Evolutionary conservation across 805 yeast species (phyloP).

Genomic region (Cyberlindnera maritima): DNA sequence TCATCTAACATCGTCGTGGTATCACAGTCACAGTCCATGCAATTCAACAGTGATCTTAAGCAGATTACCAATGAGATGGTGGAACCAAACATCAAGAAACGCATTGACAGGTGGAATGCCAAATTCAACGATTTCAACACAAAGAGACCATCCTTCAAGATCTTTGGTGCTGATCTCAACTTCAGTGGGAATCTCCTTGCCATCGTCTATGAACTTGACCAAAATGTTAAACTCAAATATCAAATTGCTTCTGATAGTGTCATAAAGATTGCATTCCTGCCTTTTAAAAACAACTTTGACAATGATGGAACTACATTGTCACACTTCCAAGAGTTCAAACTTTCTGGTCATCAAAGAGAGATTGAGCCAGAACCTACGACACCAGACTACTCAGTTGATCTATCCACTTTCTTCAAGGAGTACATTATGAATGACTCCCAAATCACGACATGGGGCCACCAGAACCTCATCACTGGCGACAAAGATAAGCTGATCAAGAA

Average conservation of each 20-base stretch:
- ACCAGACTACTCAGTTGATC: slow-evolving; percentile 4
- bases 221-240: slow-evolving; percentile 21
- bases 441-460: slow-evolving; percentile 7
- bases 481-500: slow-evolving; percentile 17
- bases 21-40: slow-evolving; percentile 10
- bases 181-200: slow-evolving; percentile 20
- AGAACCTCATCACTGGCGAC: slow-evolving; percentile 20
- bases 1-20: slow-evolving; percentile 4
- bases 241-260: slow-evolving; percentile 24
- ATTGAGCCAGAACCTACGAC: background rate
- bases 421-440: slow-evolving; percentile 4
- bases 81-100: slow-evolving; percentile 13
- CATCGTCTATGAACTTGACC: slow-evolving; percentile 21
- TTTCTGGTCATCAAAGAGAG: slow-evolving; percentile 9
- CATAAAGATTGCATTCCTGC: slow-evolving; percentile 19
- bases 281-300: slow-evolving; percentile 8
- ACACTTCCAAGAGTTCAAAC: slow-evolving; percentile 20
- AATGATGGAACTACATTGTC: slow-evolving; percentile 20
- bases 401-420: slow-evolving; percentile 14
- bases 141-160: slow-evolving; percentile 15
- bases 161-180: slow-evolving; percentile 20
- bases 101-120: slow-evolving; percentile 22
- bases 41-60: slow-evolving; percentile 5
- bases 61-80: slow-evolving; percentile 8
- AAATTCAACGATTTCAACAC: slow-evolving; percentile 26